Percentiles rank a stretch among this genome's conserved stretches.
Conservation (phyloP, 2,329 filamentous ascomycete species). For the Zymoseptoria brevis region DNA sequence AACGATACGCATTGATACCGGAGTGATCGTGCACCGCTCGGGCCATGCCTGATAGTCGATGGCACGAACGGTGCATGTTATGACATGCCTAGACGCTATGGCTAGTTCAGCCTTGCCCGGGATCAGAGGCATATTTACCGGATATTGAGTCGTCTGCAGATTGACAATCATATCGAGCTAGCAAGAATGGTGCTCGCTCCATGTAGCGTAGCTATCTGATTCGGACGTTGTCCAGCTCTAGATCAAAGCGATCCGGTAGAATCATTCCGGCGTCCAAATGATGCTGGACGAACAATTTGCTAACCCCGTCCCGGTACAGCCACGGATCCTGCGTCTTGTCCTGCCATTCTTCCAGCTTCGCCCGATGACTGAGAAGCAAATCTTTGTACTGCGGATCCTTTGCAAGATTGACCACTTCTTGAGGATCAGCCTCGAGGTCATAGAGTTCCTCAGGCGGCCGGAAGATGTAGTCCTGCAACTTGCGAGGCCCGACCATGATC, state of each 20-base stretch:
- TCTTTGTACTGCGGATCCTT: slow-evolving; percentile 26
- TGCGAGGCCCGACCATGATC: slow-evolving; percentile 35
- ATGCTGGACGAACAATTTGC: background rate
- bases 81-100: too few relatives aligned
- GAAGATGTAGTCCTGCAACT: slow-evolving; percentile 37
- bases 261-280: background rate
- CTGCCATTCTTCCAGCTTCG: slow-evolving; percentile 30
- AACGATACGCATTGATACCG: too few relatives aligned
- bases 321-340: slow-evolving; percentile 29
- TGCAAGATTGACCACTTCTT: slow-evolving; percentile 41
- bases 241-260: background rate
- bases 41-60: too few relatives aligned
- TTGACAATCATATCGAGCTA: background rate
- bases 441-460: slow-evolving; percentile 41
- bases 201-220: background rate
- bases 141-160: background rate
- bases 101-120: background rate
- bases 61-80: too few relatives aligned
- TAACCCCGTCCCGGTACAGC: slow-evolving; percentile 26
- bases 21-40: too few relatives aligned
- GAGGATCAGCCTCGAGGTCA: slow-evolving; percentile 39
- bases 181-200: background rate
- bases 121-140: background rate
- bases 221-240: background rate
- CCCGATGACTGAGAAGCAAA: slow-evolving; percentile 29